A percentile compares a stretch with the other conserved stretches of the same genome.
Conservation (phyloP, 371 early-diverging fungal genomes). For the Mortierella sp. region DNA sequence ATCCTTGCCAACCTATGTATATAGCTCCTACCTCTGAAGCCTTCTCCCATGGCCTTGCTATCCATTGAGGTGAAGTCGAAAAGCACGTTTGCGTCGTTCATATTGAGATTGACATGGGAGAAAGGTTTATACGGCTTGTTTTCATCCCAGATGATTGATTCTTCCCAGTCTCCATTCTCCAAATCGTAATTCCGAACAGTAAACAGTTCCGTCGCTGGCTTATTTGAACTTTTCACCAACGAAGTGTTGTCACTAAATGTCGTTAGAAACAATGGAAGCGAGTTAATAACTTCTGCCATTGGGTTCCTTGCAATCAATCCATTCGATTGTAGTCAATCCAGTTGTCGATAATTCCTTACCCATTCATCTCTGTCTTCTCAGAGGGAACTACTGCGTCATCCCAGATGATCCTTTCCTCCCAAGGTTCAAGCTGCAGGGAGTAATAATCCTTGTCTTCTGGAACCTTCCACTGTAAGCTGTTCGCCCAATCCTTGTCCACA, state of each 20-base stretch:
- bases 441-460: conserved; percentile 61
- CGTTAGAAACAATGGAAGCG: not conserved
- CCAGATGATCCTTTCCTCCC: conserved; percentile 93
- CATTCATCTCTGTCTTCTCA: conserved; percentile 16
- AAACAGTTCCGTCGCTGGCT: conserved; percentile 20
- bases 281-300: not conserved
- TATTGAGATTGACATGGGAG: conserved; percentile 76
- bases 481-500: conserved; percentile 28
- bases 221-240: not conserved
- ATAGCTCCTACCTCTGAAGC: conserved; percentile 35
- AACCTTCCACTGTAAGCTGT: conserved; percentile 28
- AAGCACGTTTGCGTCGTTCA: conserved; percentile 83
- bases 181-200: conserved; percentile 67
- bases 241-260: not conserved
- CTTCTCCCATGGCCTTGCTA: conserved; percentile 33
- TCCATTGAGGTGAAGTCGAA: conserved; percentile 75
- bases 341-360: conserved; percentile 4
- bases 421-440: conserved; percentile 78
- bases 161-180: conserved; percentile 75
- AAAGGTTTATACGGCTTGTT: conserved; percentile 67
- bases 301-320: too few relatives aligned
- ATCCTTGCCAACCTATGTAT: not conserved
- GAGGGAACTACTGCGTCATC: conserved; percentile 61
- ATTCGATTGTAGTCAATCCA: not conserved
- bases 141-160: conserved; percentile 85